Evolutionary conservation across 441 rosid genomes (phyloP).

Genomic region (Viola pubescens): DNA sequence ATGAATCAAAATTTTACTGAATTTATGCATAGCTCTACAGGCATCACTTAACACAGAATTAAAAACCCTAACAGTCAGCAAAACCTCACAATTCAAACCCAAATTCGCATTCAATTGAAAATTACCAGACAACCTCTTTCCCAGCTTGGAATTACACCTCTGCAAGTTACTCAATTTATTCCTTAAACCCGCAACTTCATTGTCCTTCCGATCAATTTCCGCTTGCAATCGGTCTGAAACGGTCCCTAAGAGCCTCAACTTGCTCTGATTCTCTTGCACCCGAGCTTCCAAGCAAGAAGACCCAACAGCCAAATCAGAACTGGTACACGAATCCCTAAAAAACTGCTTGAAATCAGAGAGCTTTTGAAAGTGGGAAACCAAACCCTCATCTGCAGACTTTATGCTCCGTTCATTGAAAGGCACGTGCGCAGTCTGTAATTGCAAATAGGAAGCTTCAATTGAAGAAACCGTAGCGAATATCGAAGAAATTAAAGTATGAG

Average conservation of each 20-base stretch:
- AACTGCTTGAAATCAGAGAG: constrained; percentile 60
- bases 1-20: constrained; percentile 60
- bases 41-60: constrained; percentile 62
- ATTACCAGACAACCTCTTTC: constrained; percentile 45
- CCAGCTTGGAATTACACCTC: constrained; percentile 40
- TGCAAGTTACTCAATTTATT: constrained; percentile 53
- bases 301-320: constrained; percentile 46
- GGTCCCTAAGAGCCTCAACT: constrained; percentile 61
- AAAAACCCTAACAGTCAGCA: constrained; percentile 53
- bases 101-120: constrained; percentile 19
- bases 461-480: constrained; percentile 61
- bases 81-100: constrained; percentile 38
- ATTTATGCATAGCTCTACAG: constrained; percentile 47
- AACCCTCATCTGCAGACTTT: constrained; percentile 56
- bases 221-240: constrained; percentile 72
- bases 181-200: constrained; percentile 44
- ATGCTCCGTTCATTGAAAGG: constrained; percentile 59
- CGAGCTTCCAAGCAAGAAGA: constrained; percentile 68
- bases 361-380: constrained; percentile 59
- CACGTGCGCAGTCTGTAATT: constrained; percentile 70
- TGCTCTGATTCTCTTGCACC: constrained; percentile 90
- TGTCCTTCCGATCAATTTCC: constrained; percentile 67
- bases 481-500: constrained; percentile 50
- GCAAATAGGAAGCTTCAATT: constrained; percentile 81
- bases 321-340: constrained; percentile 36